Evolutionary conservation across 2,329 filamentous ascomycete species (phyloP), one percentile per base, ranked within the genome.

Genomic region (Penicillium griseofulvum): DNA sequence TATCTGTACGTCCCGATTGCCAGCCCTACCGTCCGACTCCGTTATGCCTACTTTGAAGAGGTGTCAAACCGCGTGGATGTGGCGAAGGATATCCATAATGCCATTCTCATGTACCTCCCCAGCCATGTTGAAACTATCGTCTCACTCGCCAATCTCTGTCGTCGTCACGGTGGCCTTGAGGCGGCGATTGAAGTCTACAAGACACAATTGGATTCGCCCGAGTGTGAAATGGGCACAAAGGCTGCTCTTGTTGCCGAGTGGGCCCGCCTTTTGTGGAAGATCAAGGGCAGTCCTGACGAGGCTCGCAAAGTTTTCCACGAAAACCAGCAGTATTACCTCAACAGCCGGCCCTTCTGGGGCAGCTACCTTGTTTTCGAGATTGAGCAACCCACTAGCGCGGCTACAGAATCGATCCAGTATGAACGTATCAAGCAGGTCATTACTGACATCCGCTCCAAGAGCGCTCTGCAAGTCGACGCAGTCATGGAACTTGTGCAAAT

Each of bases 21-120:
- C 63, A 82, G 88, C 55, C 91, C 93, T 0, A 87, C 87, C 1
- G 87, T 96, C 60, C 86, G 94, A 54, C 80, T 97, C 57, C 90
- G 96, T 70, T 97, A 92, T 78, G 93, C 94, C 14, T 91, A 92
- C 65, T 97, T 97, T 62, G 94, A 99, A 71, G 94, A 99, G 76
- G 88, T 90, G 74, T 82, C 83, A 38, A 90, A 86, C 5, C 86
- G 91, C 37, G 77, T 87, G 26, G 88, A 90, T 59, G 82, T 95
- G 36, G 91, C 93, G 11, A 85, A 88, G 56, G 91, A 90, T 55
- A 92, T 99, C 53, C 90, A 97, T 68, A 82, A 87, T 45, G 87
- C 90, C 1, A 88, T 99, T 51, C 80, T 97, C 31, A 78, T 86
- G 61, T 81, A 82, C 55, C 77, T 96, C 16, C 91, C 93, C 0